Conservation (phyloP, 73 alveolate species). For the Paramecium biaurelia region DNA sequence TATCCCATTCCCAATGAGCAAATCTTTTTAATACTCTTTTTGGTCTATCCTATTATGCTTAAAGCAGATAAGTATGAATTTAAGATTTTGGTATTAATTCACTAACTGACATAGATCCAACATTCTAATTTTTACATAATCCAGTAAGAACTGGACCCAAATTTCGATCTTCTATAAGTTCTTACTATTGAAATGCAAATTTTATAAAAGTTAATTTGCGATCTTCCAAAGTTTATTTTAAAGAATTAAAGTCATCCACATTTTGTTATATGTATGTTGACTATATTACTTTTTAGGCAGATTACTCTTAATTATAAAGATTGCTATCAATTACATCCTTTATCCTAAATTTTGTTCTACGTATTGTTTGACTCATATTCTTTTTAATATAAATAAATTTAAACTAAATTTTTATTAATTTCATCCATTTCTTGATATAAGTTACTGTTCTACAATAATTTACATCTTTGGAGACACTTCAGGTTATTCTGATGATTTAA, state of each 20-base stretch:
- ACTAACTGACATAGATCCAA: slow-evolving; percentile 18
- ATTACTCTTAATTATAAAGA: not conserved
- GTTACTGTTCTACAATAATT: not conserved
- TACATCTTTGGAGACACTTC: not conserved
- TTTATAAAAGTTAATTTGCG: slow-evolving; percentile 10
- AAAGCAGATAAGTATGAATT: not conserved
- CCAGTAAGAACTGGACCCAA: slow-evolving; percentile 44
- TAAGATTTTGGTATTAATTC: not conserved
- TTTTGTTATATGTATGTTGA: not conserved
- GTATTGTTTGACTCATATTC: slow-evolving; percentile 3
- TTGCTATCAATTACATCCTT: slow-evolving; percentile 14
- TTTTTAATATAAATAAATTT: not conserved
- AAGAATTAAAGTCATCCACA: not conserved
- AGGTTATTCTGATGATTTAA: not conserved
- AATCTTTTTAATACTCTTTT: slow-evolving; percentile 30
- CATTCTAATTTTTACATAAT: not conserved
- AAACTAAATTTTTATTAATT: not conserved
- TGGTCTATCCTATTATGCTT: not conserved
- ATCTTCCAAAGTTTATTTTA: not conserved
- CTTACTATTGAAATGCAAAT: not conserved
- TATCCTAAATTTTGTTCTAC: not conserved
- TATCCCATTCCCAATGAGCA: slow-evolving; percentile 58
- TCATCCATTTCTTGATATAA: not conserved
- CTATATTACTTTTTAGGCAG: not conserved
- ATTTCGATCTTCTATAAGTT: slow-evolving; percentile 37